phyloP scores from a whole-genome alignment of 768 basidiomycete genomes.

The Calocybe cyanea region DNA sequence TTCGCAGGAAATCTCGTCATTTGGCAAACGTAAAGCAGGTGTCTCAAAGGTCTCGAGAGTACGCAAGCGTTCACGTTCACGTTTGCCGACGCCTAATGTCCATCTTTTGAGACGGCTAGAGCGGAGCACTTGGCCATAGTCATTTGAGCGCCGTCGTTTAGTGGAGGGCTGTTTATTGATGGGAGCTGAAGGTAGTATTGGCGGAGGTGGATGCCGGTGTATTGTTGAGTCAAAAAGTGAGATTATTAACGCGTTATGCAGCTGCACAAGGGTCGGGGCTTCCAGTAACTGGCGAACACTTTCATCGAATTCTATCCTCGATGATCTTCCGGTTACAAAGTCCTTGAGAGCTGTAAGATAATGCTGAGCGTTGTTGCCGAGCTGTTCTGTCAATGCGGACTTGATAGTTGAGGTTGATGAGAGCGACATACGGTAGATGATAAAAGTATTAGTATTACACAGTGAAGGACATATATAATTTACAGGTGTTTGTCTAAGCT shows the following conservation, averaged over 20 bases:
- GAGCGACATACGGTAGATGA: slow-evolving; percentile 53
- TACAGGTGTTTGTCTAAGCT: no score
- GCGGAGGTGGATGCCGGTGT: slow-evolving; percentile 17
- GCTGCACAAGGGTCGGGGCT: slow-evolving; percentile 62
- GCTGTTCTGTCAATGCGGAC: slow-evolving; percentile 54
- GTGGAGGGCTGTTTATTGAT: slow-evolving; percentile 63
- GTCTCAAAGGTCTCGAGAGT: slow-evolving; percentile 39
- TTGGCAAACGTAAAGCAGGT: slow-evolving; percentile 39
- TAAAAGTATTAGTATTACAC: no score
- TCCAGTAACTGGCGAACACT: slow-evolving; percentile 59
- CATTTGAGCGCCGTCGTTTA: slow-evolving; percentile 60
- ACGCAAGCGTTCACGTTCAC: slow-evolving; percentile 71
- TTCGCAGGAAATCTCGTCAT: slow-evolving; percentile 69
- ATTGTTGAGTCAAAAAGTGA: slow-evolving; percentile 77
- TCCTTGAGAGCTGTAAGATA: slow-evolving; percentile 66
- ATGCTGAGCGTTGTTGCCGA: slow-evolving; percentile 54
- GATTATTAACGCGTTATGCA: slow-evolving; percentile 82
- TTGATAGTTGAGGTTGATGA: slow-evolving; percentile 74
- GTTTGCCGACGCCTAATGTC: slow-evolving; percentile 66
- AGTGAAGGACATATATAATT: no score
- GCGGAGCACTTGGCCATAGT: slow-evolving; percentile 50
- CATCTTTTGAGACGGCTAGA: slow-evolving; percentile 70
- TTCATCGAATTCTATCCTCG: slow-evolving; percentile 76
- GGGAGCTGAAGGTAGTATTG: slow-evolving; percentile 6
- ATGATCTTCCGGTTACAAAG: slow-evolving; percentile 65